Evolutionary conservation across 306 rosid species (phyloP).

Genomic region (Trifolium repens): DNA sequence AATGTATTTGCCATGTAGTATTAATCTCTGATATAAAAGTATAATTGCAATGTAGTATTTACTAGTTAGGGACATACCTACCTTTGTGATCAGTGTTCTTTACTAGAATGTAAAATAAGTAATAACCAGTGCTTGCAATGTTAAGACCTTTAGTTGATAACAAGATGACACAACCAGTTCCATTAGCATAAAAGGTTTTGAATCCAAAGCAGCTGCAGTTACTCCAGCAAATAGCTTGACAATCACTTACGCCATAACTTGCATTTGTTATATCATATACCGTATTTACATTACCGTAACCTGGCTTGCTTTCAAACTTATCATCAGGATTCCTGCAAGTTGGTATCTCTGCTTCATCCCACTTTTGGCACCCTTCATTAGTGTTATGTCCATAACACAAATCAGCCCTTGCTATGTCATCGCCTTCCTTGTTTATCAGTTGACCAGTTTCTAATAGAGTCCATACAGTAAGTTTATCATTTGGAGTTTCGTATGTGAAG

Average conservation of each 20-base stretch:
- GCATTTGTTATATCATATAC: not conserved
- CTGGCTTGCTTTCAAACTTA: not conserved
- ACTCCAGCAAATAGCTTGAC: constrained; percentile 38
- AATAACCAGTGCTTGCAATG: not conserved
- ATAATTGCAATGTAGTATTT: no score
- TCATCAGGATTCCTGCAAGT: not conserved
- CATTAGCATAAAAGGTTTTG: not conserved
- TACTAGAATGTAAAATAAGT: not conserved
- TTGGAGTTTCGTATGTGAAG: not conserved
- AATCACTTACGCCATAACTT: constrained; percentile 32
- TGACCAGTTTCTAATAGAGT: constrained; percentile 26
- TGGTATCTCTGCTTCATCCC: not conserved
- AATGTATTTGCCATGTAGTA: no score
- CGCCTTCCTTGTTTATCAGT: not conserved
- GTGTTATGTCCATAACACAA: not conserved
- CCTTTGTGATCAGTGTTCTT: not conserved
- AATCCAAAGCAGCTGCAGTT: constrained; percentile 41
- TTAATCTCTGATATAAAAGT: no score
- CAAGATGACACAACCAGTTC: constrained; percentile 29
- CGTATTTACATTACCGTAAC: no score
- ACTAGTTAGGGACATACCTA: not conserved
- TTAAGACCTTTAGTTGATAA: not conserved
- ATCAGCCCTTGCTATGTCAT: not conserved
- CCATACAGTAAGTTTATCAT: not conserved
- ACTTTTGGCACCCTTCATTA: not conserved